Evolutionary conservation across 2,329 filamentous ascomycete genomes (phyloP), one percentile per base, ranked within the genome.

Genomic region (Phaeosphaeria sp.): DNA sequence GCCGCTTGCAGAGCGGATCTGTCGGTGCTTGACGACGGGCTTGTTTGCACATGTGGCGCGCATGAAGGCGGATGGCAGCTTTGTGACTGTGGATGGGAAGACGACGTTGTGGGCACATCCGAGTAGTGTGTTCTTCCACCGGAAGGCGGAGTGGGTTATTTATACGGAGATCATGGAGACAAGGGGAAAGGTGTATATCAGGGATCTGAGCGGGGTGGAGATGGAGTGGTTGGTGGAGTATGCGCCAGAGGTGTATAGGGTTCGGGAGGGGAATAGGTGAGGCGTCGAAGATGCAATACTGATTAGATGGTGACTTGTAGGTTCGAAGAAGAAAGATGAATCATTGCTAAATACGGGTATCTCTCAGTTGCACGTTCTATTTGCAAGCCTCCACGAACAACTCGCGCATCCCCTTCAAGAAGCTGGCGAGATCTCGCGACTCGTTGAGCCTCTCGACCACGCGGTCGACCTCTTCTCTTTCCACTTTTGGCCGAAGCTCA

Each of bases 111-210:
- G 96, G 80, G 92, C 93, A 21, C 95, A 99, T 78, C 95, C 95
- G 0, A 96, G 88, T 72, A 96, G 91, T 41, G 80, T 98, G 66
- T 92, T 98, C 88, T 98, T 98, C 82, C 96, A 97, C 77, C 88
- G 93, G 55, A 97, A 96, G 80, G 92, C 92, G 11, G 93, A 97
- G 63, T 98, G 94, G 93, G 93, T 98, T 10, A 85, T 99, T 33
- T 99, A 97, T 72, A 90, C 96, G 69, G 94, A 97, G 79, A 87
- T 97, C 39, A 87, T 97, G 83, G 92, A 98, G 80, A 96, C 91
- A 4, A 87, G 90, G 10, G 87, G 86, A 63, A 98, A 98, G 82
- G 93, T 87, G 0, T 98, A 90, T 73, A 96, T 99, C 68, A 84
- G 92, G 54, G 94, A 98, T 77, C 82, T 98, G 58, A 95, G 89